Evolutionary conservation across 345 rosid genomes (phyloP).

Genomic region (Linum trigynum): DNA sequence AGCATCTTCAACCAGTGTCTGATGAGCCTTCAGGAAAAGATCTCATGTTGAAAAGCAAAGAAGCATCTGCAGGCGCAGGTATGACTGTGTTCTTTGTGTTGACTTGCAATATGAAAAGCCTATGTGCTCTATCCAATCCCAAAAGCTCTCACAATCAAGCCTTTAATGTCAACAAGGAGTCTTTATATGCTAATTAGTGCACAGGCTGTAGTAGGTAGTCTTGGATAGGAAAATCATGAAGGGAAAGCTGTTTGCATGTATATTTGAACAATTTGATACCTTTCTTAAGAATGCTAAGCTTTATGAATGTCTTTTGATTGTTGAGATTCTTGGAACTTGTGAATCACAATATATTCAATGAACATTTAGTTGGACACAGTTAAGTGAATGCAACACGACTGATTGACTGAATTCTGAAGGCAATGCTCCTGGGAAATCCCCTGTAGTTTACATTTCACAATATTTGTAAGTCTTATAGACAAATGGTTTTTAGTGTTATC

Average conservation of each 20-base stretch:
- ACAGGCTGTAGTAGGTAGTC: too few species aligned
- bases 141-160: too few species aligned
- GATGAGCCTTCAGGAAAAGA: conserved; percentile 26
- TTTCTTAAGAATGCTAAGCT: too few species aligned
- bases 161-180: too few species aligned
- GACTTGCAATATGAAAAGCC: neutral
- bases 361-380: neutral
- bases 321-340: neutral
- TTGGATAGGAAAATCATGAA: too few species aligned
- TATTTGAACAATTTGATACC: too few species aligned
- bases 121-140: too few species aligned
- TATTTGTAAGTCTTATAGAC: neutral
- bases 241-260: too few species aligned
- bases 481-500: neutral
- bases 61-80: conserved; percentile 56
- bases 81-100: neutral
- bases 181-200: too few species aligned
- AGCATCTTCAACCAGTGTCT: conserved; percentile 37
- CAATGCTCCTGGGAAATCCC: neutral
- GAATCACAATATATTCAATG: neutral
- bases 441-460: neutral
- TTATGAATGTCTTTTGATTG: neutral
- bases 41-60: conserved; percentile 26
- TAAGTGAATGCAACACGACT: too few species aligned
- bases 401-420: neutral